Evolutionary conservation across 1,139 yeast genomes (phyloP), one percentile per base, ranked within the genome.

Genomic region (Yamadazyma epiphylla): DNA sequence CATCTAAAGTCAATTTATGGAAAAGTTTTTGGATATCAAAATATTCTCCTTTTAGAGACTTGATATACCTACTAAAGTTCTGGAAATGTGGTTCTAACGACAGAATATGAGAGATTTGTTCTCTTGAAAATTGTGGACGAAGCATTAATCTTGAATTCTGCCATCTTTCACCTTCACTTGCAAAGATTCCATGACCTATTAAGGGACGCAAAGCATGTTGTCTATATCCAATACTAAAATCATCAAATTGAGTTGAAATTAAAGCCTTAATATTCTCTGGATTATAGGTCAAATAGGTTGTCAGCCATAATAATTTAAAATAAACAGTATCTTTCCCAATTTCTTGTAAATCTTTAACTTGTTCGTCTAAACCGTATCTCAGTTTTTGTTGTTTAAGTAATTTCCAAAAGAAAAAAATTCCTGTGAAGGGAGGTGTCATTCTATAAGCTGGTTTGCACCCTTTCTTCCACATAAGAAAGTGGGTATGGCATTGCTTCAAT

Each of bases 121-220:
- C 78, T 32, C 76, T 58, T 15, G 71, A 61, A 50, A 76, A 76
- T 48, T 74, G 80, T 1, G 82, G 81, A 32, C 80, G 58, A 45
- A 76, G 61, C 70, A 75, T 55, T 13, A 72, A 68, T 30, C 82
- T 55, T 12, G 78, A 67, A 41, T 68, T 71, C 42, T 72, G 70
- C 82, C 82, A 76, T 6, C 73, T 75, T 15, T 58, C 66, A 11
- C 77, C 77, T 33, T 72, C 76, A 27, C 72, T 59, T 2, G 80
- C 74, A 55, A 76, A 76, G 33, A 76, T 73, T 11, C 81, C 81
- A 38, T 72, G 69, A 2, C 81, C 81, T 32, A 75, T 53, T 25
- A 73, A 49, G 9, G 75, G 69, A 25, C 39, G 35, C 42, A 74
- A 60, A 19, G 58, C 64, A 6, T 46, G 48, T 39, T 65, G 62